These are phyloP conservation scores for Auricularia heimuer DNA, from an alignment of 768 basidiomycete genomes.

Conservation along the genomic window DNA sequence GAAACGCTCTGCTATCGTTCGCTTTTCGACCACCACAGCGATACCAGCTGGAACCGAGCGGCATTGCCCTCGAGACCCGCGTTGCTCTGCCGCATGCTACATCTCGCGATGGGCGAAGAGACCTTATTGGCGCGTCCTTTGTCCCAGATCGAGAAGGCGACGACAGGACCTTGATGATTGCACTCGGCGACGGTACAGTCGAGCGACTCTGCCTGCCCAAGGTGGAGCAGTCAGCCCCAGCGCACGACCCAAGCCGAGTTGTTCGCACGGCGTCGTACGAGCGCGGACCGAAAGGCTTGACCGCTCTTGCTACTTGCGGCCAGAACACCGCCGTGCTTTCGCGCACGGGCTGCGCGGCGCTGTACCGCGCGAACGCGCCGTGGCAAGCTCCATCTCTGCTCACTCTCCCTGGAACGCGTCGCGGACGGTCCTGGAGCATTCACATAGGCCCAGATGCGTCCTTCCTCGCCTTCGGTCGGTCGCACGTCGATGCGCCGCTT, in stretches of 20 bases:
- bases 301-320: neutral
- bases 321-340: neutral
- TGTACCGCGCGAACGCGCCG: neutral
- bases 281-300: neutral
- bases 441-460: neutral
- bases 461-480: neutral
- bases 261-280: neutral
- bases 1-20: neutral
- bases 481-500: neutral
- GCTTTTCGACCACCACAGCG: neutral
- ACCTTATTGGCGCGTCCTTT: neutral
- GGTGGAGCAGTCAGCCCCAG: neutral
- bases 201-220: neutral
- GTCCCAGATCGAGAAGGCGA: neutral
- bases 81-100: neutral
- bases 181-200: neutral
- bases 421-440: neutral
- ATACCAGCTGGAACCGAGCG: neutral
- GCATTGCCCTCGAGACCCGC: neutral
- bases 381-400: neutral
- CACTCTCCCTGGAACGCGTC: neutral
- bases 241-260: neutral
- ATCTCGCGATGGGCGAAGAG: neutral
- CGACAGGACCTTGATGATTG: neutral
- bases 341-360: neutral